These are phyloP conservation scores for Apiotrichum mycotoxinovorans DNA, from an alignment of 1,284 basidiomycete genomes.

Conservation along the genomic window DNA sequence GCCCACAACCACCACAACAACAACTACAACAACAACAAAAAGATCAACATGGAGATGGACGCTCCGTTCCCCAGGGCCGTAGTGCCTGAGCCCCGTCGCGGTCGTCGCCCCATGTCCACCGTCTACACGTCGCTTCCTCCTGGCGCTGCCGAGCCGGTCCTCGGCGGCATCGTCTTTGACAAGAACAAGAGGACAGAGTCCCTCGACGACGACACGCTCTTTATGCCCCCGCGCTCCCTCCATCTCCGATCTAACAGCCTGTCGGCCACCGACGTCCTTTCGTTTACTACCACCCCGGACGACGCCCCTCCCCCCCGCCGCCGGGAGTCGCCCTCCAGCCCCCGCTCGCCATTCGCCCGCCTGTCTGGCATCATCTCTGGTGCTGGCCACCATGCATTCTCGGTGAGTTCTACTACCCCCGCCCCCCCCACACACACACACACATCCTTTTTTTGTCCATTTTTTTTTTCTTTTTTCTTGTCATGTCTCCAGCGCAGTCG, in stretches of 20 bases:
- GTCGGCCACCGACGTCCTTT: neutral
- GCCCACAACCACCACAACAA: too few species aligned
- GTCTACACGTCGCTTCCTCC: conserved; percentile 9
- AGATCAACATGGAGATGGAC: neutral
- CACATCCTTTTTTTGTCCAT: neutral
- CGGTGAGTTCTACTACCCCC: neutral
- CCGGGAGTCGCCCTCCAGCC: neutral
- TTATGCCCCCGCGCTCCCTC: neutral
- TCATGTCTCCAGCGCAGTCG: neutral
- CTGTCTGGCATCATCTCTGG: neutral
- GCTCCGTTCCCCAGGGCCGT: neutral
- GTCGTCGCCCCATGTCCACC: conserved; percentile 3
- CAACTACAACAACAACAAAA: too few species aligned
- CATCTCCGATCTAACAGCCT: neutral
- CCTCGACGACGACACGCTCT: neutral
- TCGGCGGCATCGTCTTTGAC: conserved; percentile 6
- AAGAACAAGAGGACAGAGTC: neutral
- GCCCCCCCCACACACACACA: too few species aligned
- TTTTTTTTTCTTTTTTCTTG: neutral
- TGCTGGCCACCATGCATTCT: conserved; percentile 1
- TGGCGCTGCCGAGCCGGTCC: conserved; percentile 11
- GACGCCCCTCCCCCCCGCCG: neutral
- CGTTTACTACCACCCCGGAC: neutral
- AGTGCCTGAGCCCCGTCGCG: neutral
- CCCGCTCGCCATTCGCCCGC: neutral